Evolutionary conservation across 1,284 basidiomycete species (phyloP).

Genomic region (Ceratobasidium sp.): DNA sequence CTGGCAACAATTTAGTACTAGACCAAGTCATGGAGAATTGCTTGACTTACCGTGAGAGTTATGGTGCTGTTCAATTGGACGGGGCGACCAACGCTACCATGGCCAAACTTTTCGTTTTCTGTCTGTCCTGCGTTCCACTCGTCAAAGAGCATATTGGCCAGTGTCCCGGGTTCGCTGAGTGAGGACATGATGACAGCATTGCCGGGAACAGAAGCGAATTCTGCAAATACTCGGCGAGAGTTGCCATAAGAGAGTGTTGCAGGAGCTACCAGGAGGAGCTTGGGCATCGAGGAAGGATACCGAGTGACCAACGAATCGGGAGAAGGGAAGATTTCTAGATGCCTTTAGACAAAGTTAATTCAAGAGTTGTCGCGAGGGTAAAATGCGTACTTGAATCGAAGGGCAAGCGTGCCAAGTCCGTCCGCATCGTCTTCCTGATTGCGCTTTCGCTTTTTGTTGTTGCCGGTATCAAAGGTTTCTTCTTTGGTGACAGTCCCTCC

Average conservation of each 20-base stretch:
- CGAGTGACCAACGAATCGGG: constrained; percentile 80
- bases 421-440: constrained; percentile 74
- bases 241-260: constrained; percentile 92
- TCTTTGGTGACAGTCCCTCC: constrained; percentile 91
- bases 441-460: constrained; percentile 63
- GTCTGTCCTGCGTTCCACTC: constrained; percentile 84
- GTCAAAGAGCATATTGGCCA: constrained; percentile 81
- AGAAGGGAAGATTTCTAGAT: constrained; percentile 87
- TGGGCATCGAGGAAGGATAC: constrained; percentile 85
- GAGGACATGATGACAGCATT: constrained; percentile 87
- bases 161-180: constrained; percentile 78
- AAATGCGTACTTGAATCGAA: constrained; percentile 69
- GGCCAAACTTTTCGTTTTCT: constrained; percentile 80
- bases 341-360: constrained; percentile 57
- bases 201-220: constrained; percentile 79
- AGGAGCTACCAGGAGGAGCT: constrained; percentile 92
- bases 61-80: constrained; percentile 76
- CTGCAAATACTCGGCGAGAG: constrained; percentile 82
- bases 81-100: constrained; percentile 84
- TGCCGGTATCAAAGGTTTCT: constrained; percentile 58
- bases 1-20: constrained; percentile 53
- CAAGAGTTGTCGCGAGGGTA: background rate
- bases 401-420: constrained; percentile 73
- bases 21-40: background rate
- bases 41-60: constrained; percentile 66